Evolutionary conservation across 163 green algal species (phyloP).

Genomic region (Scenedesmus sp.): DNA sequence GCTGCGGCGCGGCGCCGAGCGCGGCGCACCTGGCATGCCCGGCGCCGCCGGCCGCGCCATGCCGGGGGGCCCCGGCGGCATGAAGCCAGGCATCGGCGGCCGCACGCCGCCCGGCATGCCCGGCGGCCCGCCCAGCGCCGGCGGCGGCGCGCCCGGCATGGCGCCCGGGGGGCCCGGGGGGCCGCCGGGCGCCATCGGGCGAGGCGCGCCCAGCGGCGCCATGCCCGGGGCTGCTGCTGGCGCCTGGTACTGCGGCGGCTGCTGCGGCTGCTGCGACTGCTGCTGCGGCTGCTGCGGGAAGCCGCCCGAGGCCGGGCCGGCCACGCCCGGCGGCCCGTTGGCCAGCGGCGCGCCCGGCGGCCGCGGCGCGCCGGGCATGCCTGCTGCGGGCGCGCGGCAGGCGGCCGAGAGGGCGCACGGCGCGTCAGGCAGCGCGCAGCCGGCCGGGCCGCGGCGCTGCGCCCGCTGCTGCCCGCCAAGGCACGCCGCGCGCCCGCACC

Average conservation of each 20-base stretch:
- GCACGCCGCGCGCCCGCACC: too few species aligned
- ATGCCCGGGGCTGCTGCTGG: constrained; percentile 11
- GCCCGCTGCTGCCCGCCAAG: background rate
- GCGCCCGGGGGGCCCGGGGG: too few species aligned
- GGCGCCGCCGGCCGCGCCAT: constrained; percentile 8
- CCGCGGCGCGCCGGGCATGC: background rate
- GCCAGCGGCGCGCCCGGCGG: background rate
- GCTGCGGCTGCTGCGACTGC: constrained; percentile 13
- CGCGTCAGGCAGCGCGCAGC: too few species aligned
- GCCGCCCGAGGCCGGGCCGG: too few species aligned
- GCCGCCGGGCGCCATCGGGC: too few species aligned
- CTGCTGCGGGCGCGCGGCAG: too few species aligned
- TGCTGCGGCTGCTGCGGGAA: constrained; percentile 5
- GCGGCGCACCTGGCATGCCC: background rate
- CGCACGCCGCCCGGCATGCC: background rate
- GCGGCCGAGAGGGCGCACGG: too few species aligned
- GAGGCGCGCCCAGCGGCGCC: too few species aligned
- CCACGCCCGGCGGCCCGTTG: background rate
- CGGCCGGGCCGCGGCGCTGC: too few species aligned
- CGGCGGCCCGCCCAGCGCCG: background rate
- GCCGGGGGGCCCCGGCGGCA: constrained; percentile 39
- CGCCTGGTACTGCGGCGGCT: constrained; percentile 11
- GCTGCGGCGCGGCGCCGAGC: too few species aligned
- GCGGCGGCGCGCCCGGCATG: background rate
- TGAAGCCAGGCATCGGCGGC: constrained; percentile 44